These are phyloP conservation scores for Aspergillus mulundensis DNA, from an alignment of 495 filamentous ascomycete species.

Conservation along the genomic window DNA sequence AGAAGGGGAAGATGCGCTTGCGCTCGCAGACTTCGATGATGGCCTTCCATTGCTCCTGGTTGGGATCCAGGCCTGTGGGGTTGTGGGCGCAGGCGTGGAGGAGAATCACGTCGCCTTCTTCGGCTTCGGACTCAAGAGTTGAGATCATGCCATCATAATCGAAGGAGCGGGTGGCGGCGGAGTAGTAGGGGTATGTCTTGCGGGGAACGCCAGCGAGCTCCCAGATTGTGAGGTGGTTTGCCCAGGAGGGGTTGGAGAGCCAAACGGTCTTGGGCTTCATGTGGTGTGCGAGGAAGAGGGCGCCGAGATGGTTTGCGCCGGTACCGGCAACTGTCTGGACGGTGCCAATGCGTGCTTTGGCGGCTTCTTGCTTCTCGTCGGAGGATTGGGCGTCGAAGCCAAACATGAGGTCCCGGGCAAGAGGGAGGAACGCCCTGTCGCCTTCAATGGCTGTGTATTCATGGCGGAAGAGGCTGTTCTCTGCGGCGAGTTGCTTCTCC, in stretches of 20 bases:
- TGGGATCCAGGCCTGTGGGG: constrained; percentile 52
- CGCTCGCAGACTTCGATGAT: constrained; percentile 47
- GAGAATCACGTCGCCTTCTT: constrained; percentile 42
- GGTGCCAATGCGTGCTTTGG: constrained; percentile 38
- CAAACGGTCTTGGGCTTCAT: constrained; percentile 44
- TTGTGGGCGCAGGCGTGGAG: constrained; percentile 56
- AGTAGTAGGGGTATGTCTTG: constrained; percentile 50
- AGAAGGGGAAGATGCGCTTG: constrained; percentile 52
- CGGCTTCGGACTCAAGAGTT: constrained; percentile 39
- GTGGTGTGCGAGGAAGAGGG: constrained; percentile 68
- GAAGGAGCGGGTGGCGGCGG: constrained; percentile 40
- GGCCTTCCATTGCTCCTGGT: constrained; percentile 50
- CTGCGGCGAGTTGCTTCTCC: constrained; percentile 35
- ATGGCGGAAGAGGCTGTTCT: constrained; percentile 40
- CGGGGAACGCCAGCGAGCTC: constrained; percentile 39
- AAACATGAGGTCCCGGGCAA: constrained; percentile 46
- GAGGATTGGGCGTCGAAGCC: constrained; percentile 35
- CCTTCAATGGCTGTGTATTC: constrained; percentile 49
- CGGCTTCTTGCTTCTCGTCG: constrained; percentile 21
- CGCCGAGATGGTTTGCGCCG: constrained; percentile 84
- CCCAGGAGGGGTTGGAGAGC: constrained; percentile 49
- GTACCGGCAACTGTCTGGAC: constrained; percentile 87
- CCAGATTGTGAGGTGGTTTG: constrained; percentile 49
- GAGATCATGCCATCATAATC: constrained; percentile 46
- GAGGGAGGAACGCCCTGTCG: constrained; percentile 37